A percentile compares a stretch with the other conserved stretches of the same genome.
These are phyloP conservation scores for Fragilaria radians DNA, from an alignment of 108 stramenopile species.

Conservation along the genomic window DNA sequence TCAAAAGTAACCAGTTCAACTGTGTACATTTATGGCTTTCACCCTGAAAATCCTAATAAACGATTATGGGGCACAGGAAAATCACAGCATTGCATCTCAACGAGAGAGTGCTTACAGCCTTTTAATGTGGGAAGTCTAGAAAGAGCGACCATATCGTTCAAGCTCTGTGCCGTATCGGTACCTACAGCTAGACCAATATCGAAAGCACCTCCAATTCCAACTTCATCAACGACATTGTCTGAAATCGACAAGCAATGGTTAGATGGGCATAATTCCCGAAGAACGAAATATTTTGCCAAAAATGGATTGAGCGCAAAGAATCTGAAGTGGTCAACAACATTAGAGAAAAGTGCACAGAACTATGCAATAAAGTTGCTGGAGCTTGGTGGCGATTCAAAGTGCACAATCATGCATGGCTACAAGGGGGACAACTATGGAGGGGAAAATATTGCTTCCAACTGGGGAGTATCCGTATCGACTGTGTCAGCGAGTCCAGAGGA, in stretches of 20 bases:
- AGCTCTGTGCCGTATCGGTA: not conserved
- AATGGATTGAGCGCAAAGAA: not conserved
- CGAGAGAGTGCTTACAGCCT: not conserved
- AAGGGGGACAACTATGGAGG: slow-evolving; percentile 1
- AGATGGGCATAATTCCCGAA: slow-evolving; percentile 6
- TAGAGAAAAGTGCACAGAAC: not conserved
- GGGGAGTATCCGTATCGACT: not conserved
- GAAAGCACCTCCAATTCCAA: not conserved
- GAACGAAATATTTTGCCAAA: not conserved
- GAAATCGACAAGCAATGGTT: slow-evolving; percentile 2
- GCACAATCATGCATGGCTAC: not conserved
- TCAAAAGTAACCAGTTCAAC: not conserved
- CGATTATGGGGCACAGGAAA: not conserved
- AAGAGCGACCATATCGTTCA: not conserved
- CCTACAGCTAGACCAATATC: no score
- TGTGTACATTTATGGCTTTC: not conserved
- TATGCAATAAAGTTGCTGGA: slow-evolving; percentile 7
- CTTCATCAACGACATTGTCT: not conserved
- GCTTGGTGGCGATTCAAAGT: not conserved
- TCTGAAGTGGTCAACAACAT: not conserved
- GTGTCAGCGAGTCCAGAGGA: not conserved
- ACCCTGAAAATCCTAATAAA: not conserved
- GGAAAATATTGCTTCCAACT: not conserved
- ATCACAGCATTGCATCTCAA: not conserved
- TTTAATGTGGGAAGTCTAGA: not conserved